A percentile compares a stretch with the other conserved stretches of the same genome.
Conservation (phyloP, 345 rosid genomes). For the Cardamine resedifolia region DNA sequence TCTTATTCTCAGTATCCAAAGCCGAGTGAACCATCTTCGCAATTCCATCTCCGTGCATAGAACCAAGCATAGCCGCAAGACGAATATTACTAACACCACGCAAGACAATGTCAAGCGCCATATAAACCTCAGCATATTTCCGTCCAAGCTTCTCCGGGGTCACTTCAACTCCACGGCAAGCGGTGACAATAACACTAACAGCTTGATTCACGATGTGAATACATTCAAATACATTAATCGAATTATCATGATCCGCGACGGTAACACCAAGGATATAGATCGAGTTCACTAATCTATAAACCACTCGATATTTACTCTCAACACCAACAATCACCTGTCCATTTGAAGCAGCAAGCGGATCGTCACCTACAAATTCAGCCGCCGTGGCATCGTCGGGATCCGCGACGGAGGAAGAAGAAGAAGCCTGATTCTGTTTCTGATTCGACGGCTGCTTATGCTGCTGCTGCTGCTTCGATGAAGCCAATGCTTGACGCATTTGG, state of each 20-base stretch:
- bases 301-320: conserved; percentile 92
- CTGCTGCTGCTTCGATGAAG: conserved; percentile 48
- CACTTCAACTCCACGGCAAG: conserved; percentile 99
- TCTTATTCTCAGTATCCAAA: conserved; percentile 82
- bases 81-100: conserved; percentile 91
- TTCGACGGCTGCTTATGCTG: neutral
- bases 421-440: conserved; percentile 27
- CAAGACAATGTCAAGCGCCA: conserved; percentile 94
- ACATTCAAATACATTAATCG: conserved; percentile 91
- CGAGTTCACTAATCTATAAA: conserved; percentile 89
- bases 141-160: conserved; percentile 93
- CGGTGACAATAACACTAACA: conserved; percentile 89
- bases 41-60: conserved; percentile 96
- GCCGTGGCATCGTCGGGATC: conserved; percentile 45
- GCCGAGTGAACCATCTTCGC: conserved; percentile 99
- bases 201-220: conserved; percentile 96
- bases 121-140: conserved; percentile 93
- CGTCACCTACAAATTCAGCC: conserved; percentile 75
- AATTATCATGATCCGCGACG: conserved; percentile 81
- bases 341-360: conserved; percentile 91
- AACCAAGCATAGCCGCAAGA: conserved; percentile 86
- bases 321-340: conserved; percentile 98
- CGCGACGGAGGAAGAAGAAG: conserved; percentile 32
- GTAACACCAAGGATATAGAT: conserved; percentile 92
- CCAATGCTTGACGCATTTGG: conserved; percentile 75